Base-by-base conservation (phyloP, 805 yeast species). In the Yarrowia sp. region DNA sequence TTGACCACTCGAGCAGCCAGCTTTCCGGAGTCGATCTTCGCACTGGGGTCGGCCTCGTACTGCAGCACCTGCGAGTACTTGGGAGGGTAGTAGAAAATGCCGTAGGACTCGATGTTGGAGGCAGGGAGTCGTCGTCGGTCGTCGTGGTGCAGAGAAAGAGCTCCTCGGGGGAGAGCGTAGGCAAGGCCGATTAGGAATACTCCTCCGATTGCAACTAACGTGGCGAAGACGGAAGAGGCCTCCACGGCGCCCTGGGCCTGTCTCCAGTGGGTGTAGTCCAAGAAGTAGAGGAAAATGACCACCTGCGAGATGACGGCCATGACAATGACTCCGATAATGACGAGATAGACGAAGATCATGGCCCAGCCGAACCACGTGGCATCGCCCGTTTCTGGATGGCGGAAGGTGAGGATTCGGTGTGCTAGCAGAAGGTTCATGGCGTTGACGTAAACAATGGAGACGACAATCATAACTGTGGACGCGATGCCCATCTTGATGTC, bases 371-470 rank as follows among this genome's bases (percentile, higher is more conserved):
- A 46, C 61, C 60, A 49, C 62, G 71, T 74, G 42, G 80, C 71
- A 19, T 82, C 78, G 38, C 91, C 92, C 10, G 84, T 79, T 58
- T 82, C 84, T 7, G 93, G 92, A 69, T 87, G 92, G 70, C 86
- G 77, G 88, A 90, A 86, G 6, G 90, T 85, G 72, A 86, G 85
- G 21, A 87, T 75, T 70, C 93, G 80, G 70, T 86, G 91, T 4
- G 89, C 89, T 59, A 87, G 73, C 21, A 86, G 80, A 71, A 86
- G 76, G 69, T 84, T 85, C 68, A 84, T 77, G 3, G 86, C 79
- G 31, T 83, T 82, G 44, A 87, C 69, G 25, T 83, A 69, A n/a
- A 85, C 81, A 16, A 84, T 78, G 3, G 90, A 84, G 9, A 84
- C 74, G 65, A 84, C 78, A 25, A 81, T 69, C 55, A 87, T 78